Conservation (phyloP, 352 stramenopile species). For the Globisporangium splendens region DNA sequence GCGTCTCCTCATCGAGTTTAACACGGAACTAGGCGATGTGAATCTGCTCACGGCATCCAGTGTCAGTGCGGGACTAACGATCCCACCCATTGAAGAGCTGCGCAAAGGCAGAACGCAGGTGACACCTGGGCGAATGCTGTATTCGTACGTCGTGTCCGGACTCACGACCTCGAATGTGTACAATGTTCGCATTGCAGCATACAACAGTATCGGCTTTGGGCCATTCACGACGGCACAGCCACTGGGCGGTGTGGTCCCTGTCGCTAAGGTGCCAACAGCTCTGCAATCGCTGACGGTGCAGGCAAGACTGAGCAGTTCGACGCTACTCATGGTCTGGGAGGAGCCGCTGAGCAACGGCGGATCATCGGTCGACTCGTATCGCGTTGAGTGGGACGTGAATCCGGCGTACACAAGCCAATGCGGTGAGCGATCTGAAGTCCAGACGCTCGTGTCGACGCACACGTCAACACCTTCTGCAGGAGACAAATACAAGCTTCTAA, state of each 20-base stretch:
- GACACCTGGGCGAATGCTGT: constrained; percentile 69
- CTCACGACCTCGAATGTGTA: constrained; percentile 80
- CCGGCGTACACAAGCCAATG: constrained; percentile 83
- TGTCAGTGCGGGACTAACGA: constrained; percentile 6
- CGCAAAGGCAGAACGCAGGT: constrained; percentile 56
- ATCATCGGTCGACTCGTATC: constrained; percentile 76
- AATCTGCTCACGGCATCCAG: constrained; percentile 16
- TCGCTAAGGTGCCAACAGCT: constrained; percentile 42
- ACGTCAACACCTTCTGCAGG: constrained; percentile 7
- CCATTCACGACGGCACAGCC: constrained; percentile 48
- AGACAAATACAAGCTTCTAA: constrained; percentile 26
- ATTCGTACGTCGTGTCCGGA: constrained; percentile 79
- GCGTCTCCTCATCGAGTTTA: constrained; percentile 53
- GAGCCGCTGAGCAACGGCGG: constrained; percentile 82
- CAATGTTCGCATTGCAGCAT: constrained; percentile 88
- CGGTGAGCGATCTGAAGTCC: constrained; percentile 66
- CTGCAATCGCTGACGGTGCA: constrained; percentile 83
- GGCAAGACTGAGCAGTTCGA: constrained; percentile 57
- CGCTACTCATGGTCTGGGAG: constrained; percentile 67
- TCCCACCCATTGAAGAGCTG: constrained; percentile 23
- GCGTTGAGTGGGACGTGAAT: constrained; percentile 94
- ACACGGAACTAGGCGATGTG: constrained; percentile 49
- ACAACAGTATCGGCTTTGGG: constrained; percentile 93
- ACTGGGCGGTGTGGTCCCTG: constrained; percentile 26
- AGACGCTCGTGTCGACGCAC: constrained; percentile 41